Conservation (phyloP, 306 rosid species). For the Boehmeria nivea region DNA sequence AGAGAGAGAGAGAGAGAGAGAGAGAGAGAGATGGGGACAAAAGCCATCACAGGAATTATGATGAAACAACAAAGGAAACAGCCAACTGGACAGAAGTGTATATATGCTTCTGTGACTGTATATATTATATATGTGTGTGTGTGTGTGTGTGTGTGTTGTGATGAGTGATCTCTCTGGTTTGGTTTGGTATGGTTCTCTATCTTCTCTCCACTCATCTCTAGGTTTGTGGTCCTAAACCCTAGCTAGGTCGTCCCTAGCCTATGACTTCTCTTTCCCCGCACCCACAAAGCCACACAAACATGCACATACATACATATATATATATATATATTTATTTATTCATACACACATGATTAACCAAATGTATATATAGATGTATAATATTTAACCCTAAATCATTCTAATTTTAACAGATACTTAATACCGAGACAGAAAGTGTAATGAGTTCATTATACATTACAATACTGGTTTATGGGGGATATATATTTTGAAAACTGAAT, state of each 20-base stretch:
- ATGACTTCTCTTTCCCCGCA: background rate
- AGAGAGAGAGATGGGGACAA: no score
- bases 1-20: conserved; percentile 17
- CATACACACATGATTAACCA: background rate
- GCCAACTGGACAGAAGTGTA: conserved; percentile 13
- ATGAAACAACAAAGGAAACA: conserved; percentile 10
- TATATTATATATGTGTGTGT: background rate
- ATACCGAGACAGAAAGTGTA: no score
- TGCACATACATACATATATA: background rate
- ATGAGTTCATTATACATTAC: no score
- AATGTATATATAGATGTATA: background rate
- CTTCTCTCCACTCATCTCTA: background rate
- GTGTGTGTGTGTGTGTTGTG: background rate
- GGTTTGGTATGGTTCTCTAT: background rate
- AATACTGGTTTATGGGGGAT: no score
- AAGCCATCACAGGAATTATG: no score
- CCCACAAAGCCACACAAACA: background rate
- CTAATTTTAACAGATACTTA: background rate
- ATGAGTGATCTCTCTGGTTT: background rate
- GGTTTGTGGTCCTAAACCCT: background rate
- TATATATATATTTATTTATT: background rate
- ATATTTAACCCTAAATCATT: background rate
- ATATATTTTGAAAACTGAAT: no score
- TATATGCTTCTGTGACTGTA: background rate
- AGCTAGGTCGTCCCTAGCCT: background rate